Base-by-base conservation (phyloP, 1,284 basidiomycete species). In the Malassezia caprae region DNA sequence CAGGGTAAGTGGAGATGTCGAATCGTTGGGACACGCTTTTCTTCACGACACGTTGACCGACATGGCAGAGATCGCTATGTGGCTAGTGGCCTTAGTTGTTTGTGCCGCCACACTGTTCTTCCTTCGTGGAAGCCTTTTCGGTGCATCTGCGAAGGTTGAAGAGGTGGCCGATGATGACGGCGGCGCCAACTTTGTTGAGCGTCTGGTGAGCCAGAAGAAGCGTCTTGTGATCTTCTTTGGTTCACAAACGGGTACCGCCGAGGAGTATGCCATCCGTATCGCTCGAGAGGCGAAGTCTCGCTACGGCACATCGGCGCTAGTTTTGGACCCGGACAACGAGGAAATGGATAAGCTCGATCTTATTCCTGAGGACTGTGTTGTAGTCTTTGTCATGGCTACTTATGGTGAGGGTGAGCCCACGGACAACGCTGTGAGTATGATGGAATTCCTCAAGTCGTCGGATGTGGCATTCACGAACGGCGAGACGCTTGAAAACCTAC, bases 401-500 rank as follows among this genome's bases (percentile, higher is more conserved):
- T 98, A 98, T 72, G 93, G 93, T 60, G 93, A 98, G 78, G 93
- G 91, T 56, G 93, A 98, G 76, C 94, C 93, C 21, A 98, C 93
- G 17, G 93, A 98, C 77, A 98, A 98, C 73, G 89, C 91, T n/a
- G 88, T 94, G 31, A 83, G 84, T 60, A 82, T 98, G 65, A 86
- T 90, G 83, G 88, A 94, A 75, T 90, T 90, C 77, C 74, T 98
- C 59, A 81, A 84, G 63, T 90, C 93, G 68, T 82, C 86, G 8
- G 82, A 83, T 11, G 88, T 90, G 74, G 84, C 86, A 69, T 96
- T 96, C 76, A 83, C 82, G 73, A 87, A 88, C 50, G 81, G 82
- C 60, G 84, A 82, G 72, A 81, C 80, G 40, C 82, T 98, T 45
- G 81, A 84, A 3, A 88, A 87, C 61, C 82, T 98, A 75, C 90